Evolutionary conservation across 192 early-diverging fungal genomes (phyloP).

Genomic region (Globomyces pollinis-pini): DNA sequence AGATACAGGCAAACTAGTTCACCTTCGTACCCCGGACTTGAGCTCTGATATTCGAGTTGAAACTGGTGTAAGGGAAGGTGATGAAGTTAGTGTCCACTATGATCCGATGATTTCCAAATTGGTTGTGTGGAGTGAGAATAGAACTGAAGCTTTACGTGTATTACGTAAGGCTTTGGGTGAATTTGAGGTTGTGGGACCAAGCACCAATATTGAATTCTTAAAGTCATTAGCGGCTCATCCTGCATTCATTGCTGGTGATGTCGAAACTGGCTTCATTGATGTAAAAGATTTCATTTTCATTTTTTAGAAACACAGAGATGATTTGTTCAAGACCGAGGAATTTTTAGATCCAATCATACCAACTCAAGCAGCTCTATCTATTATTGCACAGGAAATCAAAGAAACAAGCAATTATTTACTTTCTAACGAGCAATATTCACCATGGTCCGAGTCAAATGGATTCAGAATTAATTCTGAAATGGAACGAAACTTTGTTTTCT

Average conservation of each 20-base stretch:
- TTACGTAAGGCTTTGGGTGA: conserved; percentile 74
- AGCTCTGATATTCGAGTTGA: conserved; percentile 71
- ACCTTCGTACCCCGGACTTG: conserved; percentile 60
- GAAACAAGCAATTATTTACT: not conserved
- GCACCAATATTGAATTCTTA: conserved; percentile 92
- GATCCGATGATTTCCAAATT: conserved; percentile 96
- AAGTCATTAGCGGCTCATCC: conserved; percentile 68
- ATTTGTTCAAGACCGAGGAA: conserved; percentile 44
- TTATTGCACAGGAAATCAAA: conserved; percentile 27
- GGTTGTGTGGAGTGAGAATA: conserved; percentile 73
- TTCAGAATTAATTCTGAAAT: not conserved
- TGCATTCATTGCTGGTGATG: conserved; percentile 75
- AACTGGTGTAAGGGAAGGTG: conserved; percentile 87
- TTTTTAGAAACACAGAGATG: conserved; percentile 56
- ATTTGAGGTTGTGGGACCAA: conserved; percentile 80
- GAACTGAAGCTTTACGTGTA: conserved; percentile 71
- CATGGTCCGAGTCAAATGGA: conserved; percentile 8
- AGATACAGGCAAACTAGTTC: conserved; percentile 81
- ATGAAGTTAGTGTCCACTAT: conserved; percentile 87
- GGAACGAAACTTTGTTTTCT: not conserved
- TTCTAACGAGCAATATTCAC: conserved; percentile 8
- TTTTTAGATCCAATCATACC: conserved; percentile 39
- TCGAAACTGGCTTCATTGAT: conserved; percentile 97
- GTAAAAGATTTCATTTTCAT: too few relatives aligned
- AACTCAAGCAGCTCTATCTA: conserved; percentile 59